Conservation (phyloP, 495 filamentous ascomycete species). For the Aspergillus saccharolyticus region DNA sequence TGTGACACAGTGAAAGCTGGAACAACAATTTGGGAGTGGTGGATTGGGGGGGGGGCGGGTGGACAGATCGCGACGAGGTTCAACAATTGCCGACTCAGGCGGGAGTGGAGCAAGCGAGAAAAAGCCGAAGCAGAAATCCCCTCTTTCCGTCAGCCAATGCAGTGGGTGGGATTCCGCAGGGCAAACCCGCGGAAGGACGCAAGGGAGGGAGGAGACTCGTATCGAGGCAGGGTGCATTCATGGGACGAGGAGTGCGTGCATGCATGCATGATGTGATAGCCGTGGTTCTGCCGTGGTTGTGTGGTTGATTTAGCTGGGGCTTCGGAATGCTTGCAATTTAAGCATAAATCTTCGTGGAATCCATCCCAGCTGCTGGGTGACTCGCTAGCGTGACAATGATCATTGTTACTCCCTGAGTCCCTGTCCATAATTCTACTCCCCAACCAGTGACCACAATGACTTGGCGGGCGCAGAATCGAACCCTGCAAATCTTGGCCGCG, state of each 20-base stretch:
- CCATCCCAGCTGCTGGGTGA: background rate
- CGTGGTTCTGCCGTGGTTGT: no score
- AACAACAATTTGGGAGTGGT: background rate
- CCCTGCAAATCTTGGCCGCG: conserved; percentile 54
- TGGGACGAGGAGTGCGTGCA: background rate
- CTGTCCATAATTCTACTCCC: background rate
- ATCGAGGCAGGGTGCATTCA: background rate
- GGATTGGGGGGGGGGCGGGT: background rate
- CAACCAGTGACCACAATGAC: conserved; percentile 3
- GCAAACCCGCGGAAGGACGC: background rate
- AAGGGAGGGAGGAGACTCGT: background rate
- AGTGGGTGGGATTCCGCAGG: background rate
- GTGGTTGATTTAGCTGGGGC: no score
- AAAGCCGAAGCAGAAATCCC: background rate
- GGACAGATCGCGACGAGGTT: conserved; percentile 8
- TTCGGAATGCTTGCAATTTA: no score
- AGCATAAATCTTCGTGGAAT: background rate
- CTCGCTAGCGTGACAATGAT: background rate
- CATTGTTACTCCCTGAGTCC: background rate
- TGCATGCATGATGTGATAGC: background rate
- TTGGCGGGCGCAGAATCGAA: conserved; percentile 45
- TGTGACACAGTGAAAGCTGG: background rate
- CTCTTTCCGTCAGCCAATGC: background rate
- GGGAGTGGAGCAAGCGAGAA: conserved; percentile 4
- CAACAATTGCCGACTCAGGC: background rate